Percentiles rank a stretch among this genome's conserved stretches.
Evolutionary conservation across 192 early-diverging fungal genomes (phyloP).

Genomic region (Funneliformis geosporum): DNA sequence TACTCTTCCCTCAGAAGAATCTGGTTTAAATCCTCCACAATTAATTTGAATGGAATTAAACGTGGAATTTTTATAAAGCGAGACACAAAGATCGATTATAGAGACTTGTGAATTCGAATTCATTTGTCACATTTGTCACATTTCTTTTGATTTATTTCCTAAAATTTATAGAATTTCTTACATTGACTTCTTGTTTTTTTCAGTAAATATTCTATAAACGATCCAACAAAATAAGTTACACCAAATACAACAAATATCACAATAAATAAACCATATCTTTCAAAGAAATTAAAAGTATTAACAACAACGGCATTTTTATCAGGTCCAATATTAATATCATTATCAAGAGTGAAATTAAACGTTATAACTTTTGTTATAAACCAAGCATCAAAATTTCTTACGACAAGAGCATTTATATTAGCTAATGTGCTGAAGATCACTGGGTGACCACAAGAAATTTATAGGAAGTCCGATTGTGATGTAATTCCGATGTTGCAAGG

Average conservation of each 20-base stretch:
- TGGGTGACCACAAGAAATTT: not conserved
- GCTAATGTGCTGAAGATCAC: not conserved
- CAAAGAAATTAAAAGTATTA: not conserved
- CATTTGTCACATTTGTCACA: no score
- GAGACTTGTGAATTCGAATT: no score
- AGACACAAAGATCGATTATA: no score
- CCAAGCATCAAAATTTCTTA: not conserved
- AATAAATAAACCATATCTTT: not conserved
- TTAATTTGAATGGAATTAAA: no score
- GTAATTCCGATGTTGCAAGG: not conserved
- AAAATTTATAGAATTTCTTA: not conserved
- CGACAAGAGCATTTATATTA: not conserved
- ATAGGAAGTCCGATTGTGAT: not conserved
- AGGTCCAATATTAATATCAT: not conserved
- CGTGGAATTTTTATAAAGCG: no score
- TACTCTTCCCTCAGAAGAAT: no score
- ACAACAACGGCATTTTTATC: not conserved
- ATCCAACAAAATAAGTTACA: not conserved
- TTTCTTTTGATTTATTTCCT: no score
- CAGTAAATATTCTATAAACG: not conserved
- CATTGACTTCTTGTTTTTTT: not conserved
- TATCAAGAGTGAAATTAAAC: not conserved
- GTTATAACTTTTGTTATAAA: not conserved
- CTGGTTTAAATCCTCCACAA: no score
- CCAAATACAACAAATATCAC: not conserved